phyloP scores from a whole-genome alignment of 2,329 filamentous ascomycete species.

The Bertia moriformis region DNA sequence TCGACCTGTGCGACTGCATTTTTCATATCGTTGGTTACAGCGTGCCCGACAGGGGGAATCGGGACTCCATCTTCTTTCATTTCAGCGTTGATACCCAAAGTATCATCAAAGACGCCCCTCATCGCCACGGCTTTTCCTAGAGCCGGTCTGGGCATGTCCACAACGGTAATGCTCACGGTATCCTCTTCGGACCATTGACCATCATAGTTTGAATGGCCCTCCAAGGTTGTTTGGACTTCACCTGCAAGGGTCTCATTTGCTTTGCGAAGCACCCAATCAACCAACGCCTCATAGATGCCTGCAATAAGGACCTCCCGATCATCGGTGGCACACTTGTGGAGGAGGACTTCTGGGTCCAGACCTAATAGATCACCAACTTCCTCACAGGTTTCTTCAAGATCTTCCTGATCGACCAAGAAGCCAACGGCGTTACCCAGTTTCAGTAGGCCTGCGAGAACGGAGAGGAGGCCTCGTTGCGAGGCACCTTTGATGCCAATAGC shows the following conservation, averaged over 20 bases:
- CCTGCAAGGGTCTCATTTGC: slow-evolving; percentile 72
- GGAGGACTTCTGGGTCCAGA: slow-evolving; percentile 69
- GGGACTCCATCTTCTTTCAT: slow-evolving; percentile 92
- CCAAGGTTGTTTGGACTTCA: slow-evolving; percentile 37
- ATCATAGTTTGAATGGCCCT: not conserved
- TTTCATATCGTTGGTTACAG: slow-evolving; percentile 76
- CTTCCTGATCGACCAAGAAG: slow-evolving; percentile 70
- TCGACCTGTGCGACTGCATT: slow-evolving; percentile 64
- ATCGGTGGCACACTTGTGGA: slow-evolving; percentile 65
- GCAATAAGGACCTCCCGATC: slow-evolving; percentile 72
- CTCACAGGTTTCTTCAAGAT: slow-evolving; percentile 73
- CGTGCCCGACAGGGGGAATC: slow-evolving; percentile 60
- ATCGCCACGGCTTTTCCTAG: slow-evolving; percentile 81
- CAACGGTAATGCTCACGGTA: slow-evolving; percentile 74
- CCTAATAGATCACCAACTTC: slow-evolving; percentile 79
- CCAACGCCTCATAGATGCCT: slow-evolving; percentile 80
- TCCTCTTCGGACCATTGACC: slow-evolving; percentile 57
- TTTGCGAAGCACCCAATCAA: slow-evolving; percentile 84
- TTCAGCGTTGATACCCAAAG: slow-evolving; percentile 82
- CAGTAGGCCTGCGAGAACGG: slow-evolving; percentile 69
- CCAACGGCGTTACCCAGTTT: slow-evolving; percentile 86
- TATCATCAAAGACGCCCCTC: slow-evolving; percentile 83
- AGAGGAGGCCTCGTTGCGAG: slow-evolving; percentile 68
- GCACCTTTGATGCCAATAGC: slow-evolving; percentile 87
- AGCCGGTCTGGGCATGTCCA: slow-evolving; percentile 69